Base-by-base conservation (phyloP, 495 filamentous ascomycete genomes). In the Penicillium crystallinum region DNA sequence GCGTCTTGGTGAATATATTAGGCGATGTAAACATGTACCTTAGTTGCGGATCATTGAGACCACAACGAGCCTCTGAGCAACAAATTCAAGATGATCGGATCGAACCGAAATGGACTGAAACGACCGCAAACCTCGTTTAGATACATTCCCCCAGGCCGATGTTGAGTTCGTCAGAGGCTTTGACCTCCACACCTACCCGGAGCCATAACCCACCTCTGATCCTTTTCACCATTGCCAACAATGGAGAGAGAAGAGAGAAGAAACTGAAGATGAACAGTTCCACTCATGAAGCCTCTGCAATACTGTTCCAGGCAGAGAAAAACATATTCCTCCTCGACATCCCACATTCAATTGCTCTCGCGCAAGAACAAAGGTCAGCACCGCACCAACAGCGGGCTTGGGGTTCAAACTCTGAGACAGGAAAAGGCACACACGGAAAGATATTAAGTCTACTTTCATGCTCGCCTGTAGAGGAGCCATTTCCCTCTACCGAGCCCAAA, bases 301-400 rank as follows among this genome's bases (percentile, higher is more conserved):
- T 83, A 14, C 71, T 87, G 21, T 83, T 79, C 62, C 69, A 79
- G 44, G 80, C 44, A 14, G 49, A 62, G 1, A 42, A 63, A 4
- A 74, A 72, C 3, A 54, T 78, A 17, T 77, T 79, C 30, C 66
- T 89, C 12, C 54, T 89, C 37, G 85, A 89, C 57, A 81, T 86
- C 18, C 85, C 86, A 14, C 54, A 55, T n/a, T 87, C 85, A 3
- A 84, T 88, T 51, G 54, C 64, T 1, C 59, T 69, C 15, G 66
- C 65, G n/a, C 71, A 73, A 48, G 31, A 51, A 36, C 54, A 53
- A 15, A 12, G 12, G 14, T 10, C 31, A 21, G 19, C 33, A 3
- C 58, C 56, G 21, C 48, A 23, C 39, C 47, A 35, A 37, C 35
- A 38, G 41, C 15, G 31, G 40, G n/a, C 17, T 7, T 1, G 45